Percentiles rank a stretch among this genome's conserved stretches.
Conservation (phyloP, 2,329 filamentous ascomycete genomes). For the Escovopsis weberi region DNA sequence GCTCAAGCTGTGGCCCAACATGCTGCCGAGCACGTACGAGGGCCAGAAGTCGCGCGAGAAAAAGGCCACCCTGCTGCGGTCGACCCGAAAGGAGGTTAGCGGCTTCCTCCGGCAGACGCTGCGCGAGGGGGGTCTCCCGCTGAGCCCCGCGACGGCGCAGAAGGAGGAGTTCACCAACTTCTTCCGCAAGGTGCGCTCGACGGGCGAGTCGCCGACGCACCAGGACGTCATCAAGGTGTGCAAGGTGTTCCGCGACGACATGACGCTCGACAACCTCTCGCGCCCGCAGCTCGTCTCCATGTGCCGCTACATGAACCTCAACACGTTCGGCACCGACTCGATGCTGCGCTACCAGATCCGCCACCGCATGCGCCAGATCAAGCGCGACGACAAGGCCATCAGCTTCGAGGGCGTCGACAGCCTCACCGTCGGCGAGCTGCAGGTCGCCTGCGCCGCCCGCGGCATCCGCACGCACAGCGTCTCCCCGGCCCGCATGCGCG, state of each 20-base stretch:
- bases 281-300: slow-evolving; percentile 92
- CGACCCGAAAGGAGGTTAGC: slow-evolving; percentile 87
- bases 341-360: slow-evolving; percentile 96
- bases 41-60: slow-evolving; percentile 78
- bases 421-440: slow-evolving; percentile 83
- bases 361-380: slow-evolving; percentile 97
- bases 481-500: slow-evolving; percentile 72
- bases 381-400: slow-evolving; percentile 91
- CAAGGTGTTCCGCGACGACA: slow-evolving; percentile 96
- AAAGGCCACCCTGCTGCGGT: slow-evolving; percentile 68
- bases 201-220: slow-evolving; percentile 75
- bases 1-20: slow-evolving; percentile 88
- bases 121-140: slow-evolving; percentile 80
- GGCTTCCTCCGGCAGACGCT: slow-evolving; percentile 77
- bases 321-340: slow-evolving; percentile 91
- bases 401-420: slow-evolving; percentile 86
- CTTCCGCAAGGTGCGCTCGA: slow-evolving; percentile 89
- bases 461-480: slow-evolving; percentile 88
- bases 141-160: slow-evolving; percentile 71
- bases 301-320: slow-evolving; percentile 96
- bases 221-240: slow-evolving; percentile 97
- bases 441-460: slow-evolving; percentile 80
- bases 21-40: slow-evolving; percentile 95
- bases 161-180: slow-evolving; percentile 92
- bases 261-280: slow-evolving; percentile 93